phyloP scores from a whole-genome alignment of 2,329 filamentous ascomycete species.

The Botryotinia convoluta region DNA sequence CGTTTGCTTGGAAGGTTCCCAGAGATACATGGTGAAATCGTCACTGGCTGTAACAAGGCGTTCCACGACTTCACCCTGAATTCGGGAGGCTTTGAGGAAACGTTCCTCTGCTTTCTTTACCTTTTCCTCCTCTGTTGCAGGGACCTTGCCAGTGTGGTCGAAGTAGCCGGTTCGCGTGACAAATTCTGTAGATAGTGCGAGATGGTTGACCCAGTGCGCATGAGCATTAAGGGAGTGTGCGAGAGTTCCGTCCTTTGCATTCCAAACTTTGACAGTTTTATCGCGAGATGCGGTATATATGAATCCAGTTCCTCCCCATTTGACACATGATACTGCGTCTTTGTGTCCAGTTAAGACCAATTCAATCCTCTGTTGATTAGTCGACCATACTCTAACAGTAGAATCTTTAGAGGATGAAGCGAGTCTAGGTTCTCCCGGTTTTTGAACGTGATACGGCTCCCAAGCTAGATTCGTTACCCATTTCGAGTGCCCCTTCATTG shows the following conservation, averaged over 20 bases:
- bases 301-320: constrained; percentile 86
- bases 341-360: constrained; percentile 86
- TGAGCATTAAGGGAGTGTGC: constrained; percentile 78
- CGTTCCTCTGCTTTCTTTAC: constrained; percentile 72
- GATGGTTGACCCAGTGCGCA: constrained; percentile 93
- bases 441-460: constrained; percentile 89
- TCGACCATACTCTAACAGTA: constrained; percentile 84
- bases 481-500: constrained; percentile 80
- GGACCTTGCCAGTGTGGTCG: constrained; percentile 74
- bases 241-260: constrained; percentile 73
- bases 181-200: constrained; percentile 90
- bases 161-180: constrained; percentile 81
- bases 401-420: constrained; percentile 88
- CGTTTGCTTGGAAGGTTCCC: constrained; percentile 74
- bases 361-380: constrained; percentile 73
- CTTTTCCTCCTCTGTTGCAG: constrained; percentile 67
- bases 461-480: constrained; percentile 86
- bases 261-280: constrained; percentile 90
- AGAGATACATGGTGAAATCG: constrained; percentile 95
- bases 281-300: constrained; percentile 88
- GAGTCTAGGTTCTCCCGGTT: constrained; percentile 69
- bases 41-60: constrained; percentile 87
- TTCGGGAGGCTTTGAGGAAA: constrained; percentile 80
- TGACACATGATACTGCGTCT: constrained; percentile 82
- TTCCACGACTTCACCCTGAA: constrained; percentile 76